A percentile compares a stretch with the other conserved stretches of the same genome.
phyloP scores from a whole-genome alignment of 2,329 filamentous ascomycete genomes.

The Davidsoniella virescens region DNA sequence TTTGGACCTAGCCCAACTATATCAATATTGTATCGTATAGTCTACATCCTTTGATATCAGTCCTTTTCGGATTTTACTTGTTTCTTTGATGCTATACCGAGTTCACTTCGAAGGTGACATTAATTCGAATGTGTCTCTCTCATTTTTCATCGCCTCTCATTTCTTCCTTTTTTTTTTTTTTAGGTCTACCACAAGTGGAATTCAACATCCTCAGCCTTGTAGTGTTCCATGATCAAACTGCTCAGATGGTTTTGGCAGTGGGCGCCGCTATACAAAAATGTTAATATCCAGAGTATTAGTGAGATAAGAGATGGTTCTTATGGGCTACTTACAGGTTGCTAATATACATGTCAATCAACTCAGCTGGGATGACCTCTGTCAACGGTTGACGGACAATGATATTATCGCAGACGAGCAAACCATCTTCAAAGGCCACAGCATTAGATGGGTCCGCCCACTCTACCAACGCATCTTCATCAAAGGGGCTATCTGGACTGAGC shows the following conservation, averaged over 20 bases:
- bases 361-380: constrained; percentile 67
- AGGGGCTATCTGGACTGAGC: constrained; percentile 76
- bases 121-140: no score
- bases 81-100: no score
- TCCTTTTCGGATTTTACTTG: no score
- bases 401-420: constrained; percentile 59
- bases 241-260: constrained; percentile 59
- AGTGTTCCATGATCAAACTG: constrained; percentile 57
- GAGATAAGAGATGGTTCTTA: not conserved
- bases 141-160: no score
- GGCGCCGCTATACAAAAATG: constrained; percentile 32
- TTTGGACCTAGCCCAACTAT: no score
- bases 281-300: not conserved
- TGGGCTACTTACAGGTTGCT: constrained; percentile 47
- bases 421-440: constrained; percentile 64
- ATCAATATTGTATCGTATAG: no score
- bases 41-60: no score
- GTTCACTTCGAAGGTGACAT: no score
- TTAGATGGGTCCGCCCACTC: constrained; percentile 73
- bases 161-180: no score
- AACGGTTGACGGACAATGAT: constrained; percentile 58
- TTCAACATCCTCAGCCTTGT: constrained; percentile 55
- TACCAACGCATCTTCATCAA: constrained; percentile 64
- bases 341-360: constrained; percentile 65
- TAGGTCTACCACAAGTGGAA: constrained; percentile 28